Evolutionary conservation across 2,329 filamentous ascomycete genomes (phyloP), one percentile per base, ranked within the genome.

Genomic region (Monosporascus sp.): DNA sequence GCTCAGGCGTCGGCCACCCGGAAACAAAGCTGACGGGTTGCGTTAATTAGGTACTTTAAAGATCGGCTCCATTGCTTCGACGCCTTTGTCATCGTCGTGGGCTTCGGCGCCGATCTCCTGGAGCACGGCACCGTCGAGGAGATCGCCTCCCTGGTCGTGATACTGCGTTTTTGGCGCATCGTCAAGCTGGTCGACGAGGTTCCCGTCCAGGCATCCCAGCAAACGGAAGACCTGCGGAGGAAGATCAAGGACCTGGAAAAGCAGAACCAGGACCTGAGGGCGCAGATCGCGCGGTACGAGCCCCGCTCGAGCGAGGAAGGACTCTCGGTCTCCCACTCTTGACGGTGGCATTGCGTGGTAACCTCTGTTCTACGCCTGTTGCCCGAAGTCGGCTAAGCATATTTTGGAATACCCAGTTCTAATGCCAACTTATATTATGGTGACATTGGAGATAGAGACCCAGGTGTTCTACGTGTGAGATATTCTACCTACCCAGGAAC

Each of bases 111-210:
- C 51, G 85, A 88, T 60, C 69, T 88, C 22, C 66, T 83, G 3
- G 74, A 85, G 17, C 77, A 78, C 38, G 85, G 85, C 45, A 68
- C 81, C 1, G 68, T 82, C 6, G 81, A 85, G 66, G 81, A 87
- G 63, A 81, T 86, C 47, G 83, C 79, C 1, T 86, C 82, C 0
- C 72, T 89, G n/a, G 78, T 89, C 48, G 76, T 89, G 27, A 75
- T 87, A 4, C 71, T 89, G 45, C 81, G 86, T 51, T 72, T 89
- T 3, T 88, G 85, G 81, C 78, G 86, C 17, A 77, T 89, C 45
- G 81, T 87, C 65, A 87, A 88, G 72, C 86, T 88, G 50, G 80
- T 87, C 7, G 84, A 89, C 63, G 86, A 89, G 67, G 74, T 88
- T 56, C 80, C 79, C 31, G 76, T 85, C 7, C 84, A 82, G 8